Evolutionary conservation across 2,329 filamentous ascomycete species (phyloP).

Genomic region (Verticillium zaregamsianum): DNA sequence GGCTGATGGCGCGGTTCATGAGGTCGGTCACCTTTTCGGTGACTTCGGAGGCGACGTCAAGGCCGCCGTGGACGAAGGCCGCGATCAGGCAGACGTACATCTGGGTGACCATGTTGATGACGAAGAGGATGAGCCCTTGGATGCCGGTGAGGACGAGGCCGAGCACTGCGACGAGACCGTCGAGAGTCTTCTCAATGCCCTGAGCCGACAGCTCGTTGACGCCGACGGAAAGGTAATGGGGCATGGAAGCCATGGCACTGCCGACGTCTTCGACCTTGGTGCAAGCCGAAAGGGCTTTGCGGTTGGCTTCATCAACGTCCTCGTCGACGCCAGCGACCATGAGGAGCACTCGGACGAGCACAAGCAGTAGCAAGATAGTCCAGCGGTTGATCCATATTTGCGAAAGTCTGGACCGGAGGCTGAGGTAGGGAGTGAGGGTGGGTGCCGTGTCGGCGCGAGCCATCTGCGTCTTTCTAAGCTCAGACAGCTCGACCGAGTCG

Average conservation of each 20-base stretch:
- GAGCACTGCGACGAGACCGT: slow-evolving; percentile 75
- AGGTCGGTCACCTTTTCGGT: slow-evolving; percentile 48
- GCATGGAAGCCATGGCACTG: slow-evolving; percentile 96
- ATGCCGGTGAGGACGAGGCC: slow-evolving; percentile 76
- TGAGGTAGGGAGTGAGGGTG: slow-evolving; percentile 84
- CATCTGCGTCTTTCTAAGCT: slow-evolving; percentile 24
- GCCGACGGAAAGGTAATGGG: slow-evolving; percentile 84
- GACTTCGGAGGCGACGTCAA: slow-evolving; percentile 59
- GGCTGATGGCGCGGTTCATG: slow-evolving; percentile 46
- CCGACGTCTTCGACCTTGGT: slow-evolving; percentile 89
- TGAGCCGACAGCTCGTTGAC: slow-evolving; percentile 81
- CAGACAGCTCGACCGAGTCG: slow-evolving; percentile 29
- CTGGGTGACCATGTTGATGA: slow-evolving; percentile 85
- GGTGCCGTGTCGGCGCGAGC: slow-evolving; percentile 54
- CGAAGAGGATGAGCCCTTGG: slow-evolving; percentile 83
- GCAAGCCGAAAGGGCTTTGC: slow-evolving; percentile 82
- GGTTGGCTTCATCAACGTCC: slow-evolving; percentile 71
- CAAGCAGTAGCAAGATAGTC: slow-evolving; percentile 84
- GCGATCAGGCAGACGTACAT: slow-evolving; percentile 90
- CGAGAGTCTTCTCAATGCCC: slow-evolving; percentile 75
- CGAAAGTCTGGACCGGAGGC: slow-evolving; percentile 81
- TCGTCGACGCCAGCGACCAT: slow-evolving; percentile 68
- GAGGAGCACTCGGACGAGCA: slow-evolving; percentile 77
- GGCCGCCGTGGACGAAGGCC: slow-evolving; percentile 72
- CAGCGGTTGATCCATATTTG: slow-evolving; percentile 98